Conservation (phyloP, 768 basidiomycete genomes). For the Rhizopogon rudus region DNA sequence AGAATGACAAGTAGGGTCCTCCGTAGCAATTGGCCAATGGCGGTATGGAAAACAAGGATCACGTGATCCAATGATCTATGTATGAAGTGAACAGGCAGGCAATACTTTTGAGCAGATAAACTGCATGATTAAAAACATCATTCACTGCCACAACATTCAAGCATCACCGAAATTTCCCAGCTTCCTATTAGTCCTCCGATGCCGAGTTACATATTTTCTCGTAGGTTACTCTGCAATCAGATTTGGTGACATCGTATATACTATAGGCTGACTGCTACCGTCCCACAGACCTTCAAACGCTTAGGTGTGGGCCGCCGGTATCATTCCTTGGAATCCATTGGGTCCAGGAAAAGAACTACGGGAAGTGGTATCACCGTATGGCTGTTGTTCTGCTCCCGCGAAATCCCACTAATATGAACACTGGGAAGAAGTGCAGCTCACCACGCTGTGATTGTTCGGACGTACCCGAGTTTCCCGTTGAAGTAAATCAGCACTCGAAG, state of each 20-base stretch:
- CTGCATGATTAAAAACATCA: too few species aligned
- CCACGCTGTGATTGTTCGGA: not conserved
- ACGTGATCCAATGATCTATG: not conserved
- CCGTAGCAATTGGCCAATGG: not conserved
- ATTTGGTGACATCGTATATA: too few species aligned
- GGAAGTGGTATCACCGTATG: not conserved
- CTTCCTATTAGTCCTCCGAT: not conserved
- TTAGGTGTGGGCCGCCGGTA: not conserved
- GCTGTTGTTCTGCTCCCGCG: slow-evolving; percentile 4
- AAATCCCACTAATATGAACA: not conserved
- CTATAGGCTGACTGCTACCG: too few species aligned
- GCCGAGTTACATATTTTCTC: not conserved
- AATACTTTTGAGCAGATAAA: too few species aligned
- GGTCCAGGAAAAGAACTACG: not conserved
- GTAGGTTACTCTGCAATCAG: not conserved
- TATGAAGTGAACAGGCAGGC: too few species aligned
- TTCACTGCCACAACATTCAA: too few species aligned
- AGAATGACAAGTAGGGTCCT: not conserved
- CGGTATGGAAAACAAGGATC: not conserved
- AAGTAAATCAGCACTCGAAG: not conserved
- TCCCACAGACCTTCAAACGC: not conserved
- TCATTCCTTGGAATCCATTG: not conserved
- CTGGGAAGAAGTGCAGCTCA: not conserved
- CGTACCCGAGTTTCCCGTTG: not conserved
- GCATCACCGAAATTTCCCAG: not conserved